phyloP scores from a whole-genome alignment of 306 rosid species.

The Quercus ilex region DNA sequence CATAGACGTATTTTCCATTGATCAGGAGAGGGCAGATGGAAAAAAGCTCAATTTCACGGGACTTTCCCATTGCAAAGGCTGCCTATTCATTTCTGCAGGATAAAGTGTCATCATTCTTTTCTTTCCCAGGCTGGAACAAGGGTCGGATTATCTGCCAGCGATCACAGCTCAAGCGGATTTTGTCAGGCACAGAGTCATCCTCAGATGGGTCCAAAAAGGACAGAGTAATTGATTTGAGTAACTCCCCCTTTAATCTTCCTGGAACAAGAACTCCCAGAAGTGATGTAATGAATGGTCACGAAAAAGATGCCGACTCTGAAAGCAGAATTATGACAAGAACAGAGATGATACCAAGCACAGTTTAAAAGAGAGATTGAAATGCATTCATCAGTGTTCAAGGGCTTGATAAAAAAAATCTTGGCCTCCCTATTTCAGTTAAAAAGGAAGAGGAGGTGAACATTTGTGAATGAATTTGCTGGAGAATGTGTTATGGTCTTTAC shows the following conservation, averaged over 20 bases:
- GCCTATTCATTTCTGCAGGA: conserved; percentile 74
- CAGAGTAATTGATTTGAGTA: conserved; percentile 51
- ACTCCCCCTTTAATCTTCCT: conserved; percentile 40
- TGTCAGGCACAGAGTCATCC: conserved; percentile 53
- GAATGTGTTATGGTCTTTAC: conserved; percentile 17
- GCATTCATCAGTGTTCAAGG: conserved; percentile 24
- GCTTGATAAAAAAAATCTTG: conserved; percentile 12
- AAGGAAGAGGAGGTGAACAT: conserved; percentile 26
- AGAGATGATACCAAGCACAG: conserved; percentile 65
- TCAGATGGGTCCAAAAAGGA: conserved; percentile 37
- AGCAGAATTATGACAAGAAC: conserved; percentile 45
- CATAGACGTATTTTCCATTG: conserved; percentile 25
- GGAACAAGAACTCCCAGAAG: conserved; percentile 46
- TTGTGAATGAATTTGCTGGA: conserved; percentile 29
- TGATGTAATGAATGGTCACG: conserved; percentile 33
- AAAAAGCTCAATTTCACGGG: conserved; percentile 47
- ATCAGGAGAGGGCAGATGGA: conserved; percentile 83
- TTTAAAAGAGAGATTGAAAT: conserved; percentile 40
- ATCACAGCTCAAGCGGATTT: conserved; percentile 67
- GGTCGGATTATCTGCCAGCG: conserved; percentile 87
- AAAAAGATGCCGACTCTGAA: conserved; percentile 51
- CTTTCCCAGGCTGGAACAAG: conserved; percentile 78
- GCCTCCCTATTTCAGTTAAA: conserved; percentile 22
- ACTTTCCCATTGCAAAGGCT: conserved; percentile 68
- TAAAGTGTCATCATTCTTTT: conserved; percentile 48